A percentile compares a stretch with the other conserved stretches of the same genome.
Conservation (phyloP, 163 green algal species). For the Scenedesmus sp. region DNA sequence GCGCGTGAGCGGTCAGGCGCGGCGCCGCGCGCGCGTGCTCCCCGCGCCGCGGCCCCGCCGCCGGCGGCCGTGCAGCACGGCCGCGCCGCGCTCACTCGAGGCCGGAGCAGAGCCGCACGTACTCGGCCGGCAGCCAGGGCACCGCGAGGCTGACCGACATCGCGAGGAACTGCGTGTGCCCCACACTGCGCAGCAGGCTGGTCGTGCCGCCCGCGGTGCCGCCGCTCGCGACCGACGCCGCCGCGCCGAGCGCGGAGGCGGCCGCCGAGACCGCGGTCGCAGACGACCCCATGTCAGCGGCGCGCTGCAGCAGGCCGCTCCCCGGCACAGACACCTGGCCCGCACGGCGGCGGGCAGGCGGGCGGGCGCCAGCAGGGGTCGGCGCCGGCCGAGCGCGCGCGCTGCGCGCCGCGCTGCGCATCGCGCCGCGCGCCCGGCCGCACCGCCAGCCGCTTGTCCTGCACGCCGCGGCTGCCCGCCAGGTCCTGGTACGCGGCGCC, state of each 20-base stretch:
- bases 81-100: slow-evolving; percentile 29
- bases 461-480: neutral
- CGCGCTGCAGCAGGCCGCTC: neutral
- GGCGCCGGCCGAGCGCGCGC: no score
- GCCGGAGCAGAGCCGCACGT: slow-evolving; percentile 21
- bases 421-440: no score
- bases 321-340: slow-evolving; percentile 18
- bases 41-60: no score
- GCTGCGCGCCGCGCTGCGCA: no score
- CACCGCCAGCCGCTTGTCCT: neutral
- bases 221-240: neutral
- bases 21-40: no score
- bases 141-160: slow-evolving; percentile 42
- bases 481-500: slow-evolving; percentile 21
- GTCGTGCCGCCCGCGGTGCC: slow-evolving; percentile 1
- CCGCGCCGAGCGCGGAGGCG: slow-evolving; percentile 4
- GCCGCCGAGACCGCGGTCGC: slow-evolving; percentile 11
- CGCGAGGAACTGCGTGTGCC: slow-evolving; percentile 42
- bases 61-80: no score
- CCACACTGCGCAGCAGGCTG: slow-evolving; percentile 35
- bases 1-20: no score
- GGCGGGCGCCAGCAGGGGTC: neutral
- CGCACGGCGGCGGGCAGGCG: no score
- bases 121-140: slow-evolving; percentile 37
- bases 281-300: slow-evolving; percentile 5